Conservation (phyloP, 768 basidiomycete genomes). For the Russula sp. region DNA sequence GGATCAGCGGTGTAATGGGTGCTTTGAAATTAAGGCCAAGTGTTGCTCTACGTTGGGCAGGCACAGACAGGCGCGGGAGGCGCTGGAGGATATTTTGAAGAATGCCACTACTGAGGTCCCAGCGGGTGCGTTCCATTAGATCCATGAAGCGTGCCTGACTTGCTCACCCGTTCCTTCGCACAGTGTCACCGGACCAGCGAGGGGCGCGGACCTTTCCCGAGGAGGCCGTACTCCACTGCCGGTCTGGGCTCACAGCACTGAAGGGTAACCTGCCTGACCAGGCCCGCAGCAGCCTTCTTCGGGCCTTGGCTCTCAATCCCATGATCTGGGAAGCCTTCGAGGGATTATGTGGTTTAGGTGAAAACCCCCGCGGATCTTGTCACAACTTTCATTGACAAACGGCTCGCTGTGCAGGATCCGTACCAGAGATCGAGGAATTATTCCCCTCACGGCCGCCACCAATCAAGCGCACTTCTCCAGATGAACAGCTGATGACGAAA, state of each 20-base stretch:
- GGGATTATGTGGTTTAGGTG: conserved; percentile 76
- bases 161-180: conserved; percentile 3
- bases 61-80: conserved; percentile 70
- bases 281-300: conserved; percentile 64
- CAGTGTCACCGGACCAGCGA: conserved; percentile 53
- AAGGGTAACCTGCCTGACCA: conserved; percentile 74
- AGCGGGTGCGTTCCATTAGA: conserved; percentile 43
- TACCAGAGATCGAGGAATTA: conserved; percentile 65
- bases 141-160: conserved; percentile 12
- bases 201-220: conserved; percentile 58
- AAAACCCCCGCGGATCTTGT: conserved; percentile 4
- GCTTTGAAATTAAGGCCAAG: conserved; percentile 71
- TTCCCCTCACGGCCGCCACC: conserved; percentile 61
- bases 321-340: conserved; percentile 92
- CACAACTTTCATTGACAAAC: conserved; percentile 18
- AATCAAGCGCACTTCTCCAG: conserved; percentile 46
- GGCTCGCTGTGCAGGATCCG: conserved; percentile 43
- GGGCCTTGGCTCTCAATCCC: conserved; percentile 67
- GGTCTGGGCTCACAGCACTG: conserved; percentile 67
- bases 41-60: conserved; percentile 69
- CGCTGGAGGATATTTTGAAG: conserved; percentile 55
- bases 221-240: conserved; percentile 68
- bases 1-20: conserved; percentile 62
- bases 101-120: conserved; percentile 46
- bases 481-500: conserved; percentile 40